These are phyloP conservation scores for Croton laevigatus DNA, from an alignment of 441 rosid species.

Conservation along the genomic window DNA sequence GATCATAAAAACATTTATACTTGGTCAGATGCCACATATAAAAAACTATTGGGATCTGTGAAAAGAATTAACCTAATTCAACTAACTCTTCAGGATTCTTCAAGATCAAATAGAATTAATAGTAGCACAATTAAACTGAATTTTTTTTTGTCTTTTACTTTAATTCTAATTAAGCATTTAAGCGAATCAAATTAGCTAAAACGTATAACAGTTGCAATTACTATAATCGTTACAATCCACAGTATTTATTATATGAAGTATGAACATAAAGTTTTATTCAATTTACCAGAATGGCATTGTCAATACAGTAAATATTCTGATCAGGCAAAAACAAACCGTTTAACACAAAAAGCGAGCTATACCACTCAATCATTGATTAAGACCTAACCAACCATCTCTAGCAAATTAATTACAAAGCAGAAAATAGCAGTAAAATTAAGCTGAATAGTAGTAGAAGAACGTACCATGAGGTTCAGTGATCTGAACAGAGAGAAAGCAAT, in stretches of 20 bases:
- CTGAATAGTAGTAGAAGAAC: not conserved
- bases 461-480: slow-evolving; percentile 1
- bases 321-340: not conserved
- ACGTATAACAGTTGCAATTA: not conserved
- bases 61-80: slow-evolving; percentile 6
- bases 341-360: not conserved
- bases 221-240: not conserved
- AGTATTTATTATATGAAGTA: slow-evolving; percentile 13
- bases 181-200: not conserved
- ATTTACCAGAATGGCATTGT: slow-evolving; percentile 19
- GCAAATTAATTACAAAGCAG: not conserved
- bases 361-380: not conserved
- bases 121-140: not conserved
- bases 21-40: slow-evolving; percentile 10
- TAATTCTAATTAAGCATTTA: not conserved
- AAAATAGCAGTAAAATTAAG: not conserved
- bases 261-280: slow-evolving; percentile 14
- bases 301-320: slow-evolving; percentile 14
- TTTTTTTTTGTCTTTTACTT: not conserved
- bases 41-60: slow-evolving; percentile 17
- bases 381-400: not conserved
- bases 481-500: not conserved
- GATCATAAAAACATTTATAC: not conserved
- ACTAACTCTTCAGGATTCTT: not conserved
- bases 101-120: not conserved